phyloP scores from a whole-genome alignment of 2,329 filamentous ascomycete genomes.

The Tolypocladium amazonense region DNA sequence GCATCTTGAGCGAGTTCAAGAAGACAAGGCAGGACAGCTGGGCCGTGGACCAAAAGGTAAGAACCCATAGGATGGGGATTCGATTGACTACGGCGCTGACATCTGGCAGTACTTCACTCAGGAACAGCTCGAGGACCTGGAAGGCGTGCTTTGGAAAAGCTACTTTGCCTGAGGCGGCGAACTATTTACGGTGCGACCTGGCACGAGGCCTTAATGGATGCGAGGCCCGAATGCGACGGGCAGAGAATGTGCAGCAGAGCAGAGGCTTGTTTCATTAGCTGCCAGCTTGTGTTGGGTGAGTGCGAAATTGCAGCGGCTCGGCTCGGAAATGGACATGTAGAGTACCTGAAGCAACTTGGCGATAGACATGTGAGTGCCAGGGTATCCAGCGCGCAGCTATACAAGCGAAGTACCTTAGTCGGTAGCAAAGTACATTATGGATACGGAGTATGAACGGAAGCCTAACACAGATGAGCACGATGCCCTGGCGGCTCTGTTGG shows the following conservation, averaged over 20 bases:
- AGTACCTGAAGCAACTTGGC: background rate
- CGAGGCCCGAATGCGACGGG: constrained; percentile 3
- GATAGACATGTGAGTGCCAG: background rate
- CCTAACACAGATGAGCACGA: background rate
- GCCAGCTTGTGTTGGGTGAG: background rate
- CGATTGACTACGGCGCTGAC: constrained; percentile 5
- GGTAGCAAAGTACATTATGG: background rate
- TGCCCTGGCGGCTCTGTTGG: background rate
- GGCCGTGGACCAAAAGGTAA: constrained; percentile 94
- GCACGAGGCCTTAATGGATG: background rate
- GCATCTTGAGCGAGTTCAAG: constrained; percentile 92
- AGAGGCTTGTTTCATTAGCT: background rate
- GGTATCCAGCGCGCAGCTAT: background rate
- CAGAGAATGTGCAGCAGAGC: background rate
- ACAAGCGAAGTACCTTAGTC: background rate
- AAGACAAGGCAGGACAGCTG: constrained; percentile 99
- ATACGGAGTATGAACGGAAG: background rate
- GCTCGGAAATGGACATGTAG: background rate
- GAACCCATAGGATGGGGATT: constrained; percentile 14
- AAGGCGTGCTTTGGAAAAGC: constrained; percentile 98
- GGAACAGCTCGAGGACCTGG: constrained; percentile 88
- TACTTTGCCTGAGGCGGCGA: constrained; percentile 66
- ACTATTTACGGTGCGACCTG: background rate
- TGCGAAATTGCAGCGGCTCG: background rate
- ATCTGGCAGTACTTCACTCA: constrained; percentile 61